Evolutionary conservation across 2,329 filamentous ascomycete genomes (phyloP), one percentile per base, ranked within the genome.

Genomic region (Alternaria infectoria): DNA sequence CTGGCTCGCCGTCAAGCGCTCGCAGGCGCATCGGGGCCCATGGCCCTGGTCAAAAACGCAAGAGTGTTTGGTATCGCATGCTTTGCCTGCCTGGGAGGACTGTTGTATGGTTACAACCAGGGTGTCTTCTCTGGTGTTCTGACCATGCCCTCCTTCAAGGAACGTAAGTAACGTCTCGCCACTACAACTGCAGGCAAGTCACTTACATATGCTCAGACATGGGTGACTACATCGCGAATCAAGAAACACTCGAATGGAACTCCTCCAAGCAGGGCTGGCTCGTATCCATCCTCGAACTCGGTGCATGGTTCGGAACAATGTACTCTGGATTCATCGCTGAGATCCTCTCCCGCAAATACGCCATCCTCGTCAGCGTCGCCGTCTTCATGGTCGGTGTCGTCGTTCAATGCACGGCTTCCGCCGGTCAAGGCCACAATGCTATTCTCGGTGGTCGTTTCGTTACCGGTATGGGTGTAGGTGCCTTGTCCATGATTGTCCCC

Each of bases 371-470:
- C 32, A 90, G 89, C 12, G 87, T 87, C 3, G 76, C 80, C 11
- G 85, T 93, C 32, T 93, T 93, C 76, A 87, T 91, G 7, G 52
- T 93, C 4, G 91, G 91, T 21, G 89, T 91, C 10, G 77, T 92
- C 12, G 81, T 93, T 8, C 91, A 93, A 76, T 84, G 86, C 4
- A 89, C 86, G 1, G 86, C 90, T 2, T 83, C 88, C 32, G 74
- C 79, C 5, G 69, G 69, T 2, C 85, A 79, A 3, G 88, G 88
- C 0, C 83, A 85, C 65, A 82, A 86, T 49, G 83, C 85, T 3
- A 92, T 93, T 64, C 82, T 93, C 0, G 91, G 84, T 21, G 91
- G 91, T 3, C 85, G 91, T n/a, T 93, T 93, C 73, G 82, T 93
- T 62, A 92, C 90, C 40, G 82, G 89, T 76, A 88, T 92, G 83